Evolutionary conservation across 2,329 filamentous ascomycete species (phyloP).

Genomic region (Fusarium newnesense): DNA sequence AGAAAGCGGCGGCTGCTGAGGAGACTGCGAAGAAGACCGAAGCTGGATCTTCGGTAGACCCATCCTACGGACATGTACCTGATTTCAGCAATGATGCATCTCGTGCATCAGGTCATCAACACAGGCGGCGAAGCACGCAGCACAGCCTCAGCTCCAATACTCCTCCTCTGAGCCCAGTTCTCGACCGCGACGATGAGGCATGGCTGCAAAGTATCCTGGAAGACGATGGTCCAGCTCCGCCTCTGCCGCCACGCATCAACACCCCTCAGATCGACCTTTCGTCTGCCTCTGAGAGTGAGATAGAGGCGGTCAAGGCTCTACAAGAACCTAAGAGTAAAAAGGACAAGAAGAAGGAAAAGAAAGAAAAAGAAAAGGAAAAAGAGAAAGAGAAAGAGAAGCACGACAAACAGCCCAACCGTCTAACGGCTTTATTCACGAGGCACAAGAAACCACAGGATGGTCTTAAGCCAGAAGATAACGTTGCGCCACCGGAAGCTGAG

Average conservation of each 20-base stretch:
- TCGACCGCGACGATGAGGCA: conserved; percentile 66
- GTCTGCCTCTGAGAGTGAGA: conserved; percentile 33
- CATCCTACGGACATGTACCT: conserved; percentile 18
- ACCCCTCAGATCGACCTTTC: conserved; percentile 59
- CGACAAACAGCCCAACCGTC: conserved; percentile 49
- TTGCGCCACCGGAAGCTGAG: conserved; percentile 56
- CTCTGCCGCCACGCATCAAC: conserved; percentile 64
- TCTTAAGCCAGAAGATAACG: conserved; percentile 51
- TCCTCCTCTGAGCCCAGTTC: conserved; percentile 54
- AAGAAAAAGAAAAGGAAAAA: conserved; percentile 50
- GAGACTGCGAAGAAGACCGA: conserved; percentile 33
- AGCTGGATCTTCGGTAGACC: conserved; percentile 24
- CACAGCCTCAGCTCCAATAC: conserved; percentile 44
- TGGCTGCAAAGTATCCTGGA: conserved; percentile 67
- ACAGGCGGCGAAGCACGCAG: conserved; percentile 31
- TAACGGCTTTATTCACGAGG: conserved; percentile 51
- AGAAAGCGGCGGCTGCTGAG: conserved; percentile 53
- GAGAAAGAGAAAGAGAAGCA: conserved; percentile 49
- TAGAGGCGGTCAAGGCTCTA: conserved; percentile 44
- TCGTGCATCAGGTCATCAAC: conserved; percentile 17
- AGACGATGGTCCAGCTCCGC: conserved; percentile 58
- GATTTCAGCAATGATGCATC: conserved; percentile 27
- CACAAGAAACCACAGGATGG: conserved; percentile 54
- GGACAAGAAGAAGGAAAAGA: conserved; percentile 45
- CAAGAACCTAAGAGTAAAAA: conserved; percentile 47